phyloP scores from a whole-genome alignment of 129 eudicot genomes.

The Helianthus annuus region DNA sequence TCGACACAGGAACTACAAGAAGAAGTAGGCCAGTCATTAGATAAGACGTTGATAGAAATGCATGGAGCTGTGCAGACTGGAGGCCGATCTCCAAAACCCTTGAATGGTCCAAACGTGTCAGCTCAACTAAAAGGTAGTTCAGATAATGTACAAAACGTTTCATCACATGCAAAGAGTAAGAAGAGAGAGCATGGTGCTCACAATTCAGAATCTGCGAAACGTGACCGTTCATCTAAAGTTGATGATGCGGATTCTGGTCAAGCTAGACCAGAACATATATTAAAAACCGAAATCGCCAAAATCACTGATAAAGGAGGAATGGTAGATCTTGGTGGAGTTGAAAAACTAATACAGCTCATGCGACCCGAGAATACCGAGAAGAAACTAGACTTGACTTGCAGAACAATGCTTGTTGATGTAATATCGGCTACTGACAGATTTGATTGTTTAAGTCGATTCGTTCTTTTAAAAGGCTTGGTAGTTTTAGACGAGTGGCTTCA shows the following conservation, averaged over 20 bases:
- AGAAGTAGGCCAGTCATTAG: slow-evolving; percentile 65
- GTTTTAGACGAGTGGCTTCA: slow-evolving; percentile 90
- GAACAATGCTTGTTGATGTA: slow-evolving; percentile 68
- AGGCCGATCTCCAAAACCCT: slow-evolving; percentile 83
- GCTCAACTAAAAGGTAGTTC: slow-evolving; percentile 69
- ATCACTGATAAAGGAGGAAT: slow-evolving; percentile 83
- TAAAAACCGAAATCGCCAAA: slow-evolving; percentile 72
- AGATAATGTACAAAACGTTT: slow-evolving; percentile 63
- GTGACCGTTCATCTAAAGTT: slow-evolving; percentile 49
- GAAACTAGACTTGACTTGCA: slow-evolving; percentile 49
- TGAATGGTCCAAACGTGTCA: slow-evolving; percentile 49
- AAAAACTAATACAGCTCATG: slow-evolving; percentile 63
- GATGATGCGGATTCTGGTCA: slow-evolving; percentile 70
- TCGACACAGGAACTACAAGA: slow-evolving; percentile 62
- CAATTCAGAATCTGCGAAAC: slow-evolving; percentile 47
- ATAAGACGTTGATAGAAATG: slow-evolving; percentile 60
- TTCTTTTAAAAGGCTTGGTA: slow-evolving; percentile 57
- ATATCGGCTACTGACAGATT: slow-evolving; percentile 68
- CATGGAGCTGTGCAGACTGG: slow-evolving; percentile 71
- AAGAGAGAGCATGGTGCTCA: slow-evolving; percentile 70
- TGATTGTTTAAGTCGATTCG: slow-evolving; percentile 60
- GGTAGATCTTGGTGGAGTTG: slow-evolving; percentile 53
- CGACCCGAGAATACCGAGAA: slow-evolving; percentile 47
- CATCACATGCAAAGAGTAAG: slow-evolving; percentile 71
- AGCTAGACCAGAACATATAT: slow-evolving; percentile 45